Percentiles rank a stretch among this genome's conserved stretches.
phyloP scores from a whole-genome alignment of 1,284 basidiomycete species.

The Laetiporus sulphureus region DNA sequence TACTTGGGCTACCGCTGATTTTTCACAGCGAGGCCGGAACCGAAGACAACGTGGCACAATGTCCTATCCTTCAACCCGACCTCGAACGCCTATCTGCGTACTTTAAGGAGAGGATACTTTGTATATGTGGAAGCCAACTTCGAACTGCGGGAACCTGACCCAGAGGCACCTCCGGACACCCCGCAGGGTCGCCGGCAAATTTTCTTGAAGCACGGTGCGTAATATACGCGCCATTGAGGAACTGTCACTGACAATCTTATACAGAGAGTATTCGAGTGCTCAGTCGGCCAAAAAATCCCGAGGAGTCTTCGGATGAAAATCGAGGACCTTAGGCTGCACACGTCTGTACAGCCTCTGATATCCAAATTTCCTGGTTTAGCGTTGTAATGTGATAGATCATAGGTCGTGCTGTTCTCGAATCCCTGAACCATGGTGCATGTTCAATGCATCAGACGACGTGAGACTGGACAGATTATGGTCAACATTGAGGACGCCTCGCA shows the following conservation, averaged over 20 bases:
- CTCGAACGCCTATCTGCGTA: constrained; percentile 54
- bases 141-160: constrained; percentile 66
- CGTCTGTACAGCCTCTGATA: background rate
- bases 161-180: constrained; percentile 51
- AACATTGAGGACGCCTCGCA: background rate
- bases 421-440: constrained; percentile 12
- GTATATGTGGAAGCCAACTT: constrained; percentile 75
- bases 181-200: constrained; percentile 72
- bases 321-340: constrained; percentile 2
- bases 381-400: too few species aligned
- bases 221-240: background rate
- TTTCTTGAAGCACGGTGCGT: constrained; percentile 65
- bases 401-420: constrained; percentile 14
- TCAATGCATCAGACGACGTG: constrained; percentile 12
- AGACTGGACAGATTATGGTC: too few species aligned
- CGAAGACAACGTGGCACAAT: constrained; percentile 66
- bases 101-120: constrained; percentile 57
- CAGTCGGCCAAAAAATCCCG: background rate
- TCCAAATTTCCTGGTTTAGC: too few species aligned
- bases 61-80: constrained; percentile 60
- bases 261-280: background rate
- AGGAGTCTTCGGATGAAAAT: constrained; percentile 4
- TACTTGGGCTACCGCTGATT: background rate
- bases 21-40: constrained; percentile 42
- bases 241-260: background rate